A percentile compares a stretch with the other conserved stretches of the same genome.
These are phyloP conservation scores for Warburgia ugandensis DNA, from an alignment of 164 flowering plant genomes.

Conservation along the genomic window DNA sequence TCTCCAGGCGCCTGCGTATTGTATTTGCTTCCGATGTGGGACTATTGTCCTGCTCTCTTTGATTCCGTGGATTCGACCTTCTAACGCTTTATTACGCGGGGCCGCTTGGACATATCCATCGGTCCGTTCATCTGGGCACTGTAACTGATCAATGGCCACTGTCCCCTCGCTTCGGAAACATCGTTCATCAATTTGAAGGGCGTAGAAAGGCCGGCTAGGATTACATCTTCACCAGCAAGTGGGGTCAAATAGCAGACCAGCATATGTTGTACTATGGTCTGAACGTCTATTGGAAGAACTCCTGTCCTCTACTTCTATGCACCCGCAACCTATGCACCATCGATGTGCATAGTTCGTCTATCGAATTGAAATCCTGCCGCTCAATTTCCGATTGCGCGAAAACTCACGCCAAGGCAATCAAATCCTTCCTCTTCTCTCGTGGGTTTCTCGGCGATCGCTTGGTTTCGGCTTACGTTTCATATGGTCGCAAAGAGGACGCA, in stretches of 20 bases:
- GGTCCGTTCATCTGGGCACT: too few relatives aligned
- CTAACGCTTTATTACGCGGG: too few relatives aligned
- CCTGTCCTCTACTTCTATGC: not conserved
- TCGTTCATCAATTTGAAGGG: too few relatives aligned
- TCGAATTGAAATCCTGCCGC: not conserved
- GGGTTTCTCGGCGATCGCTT: conserved; percentile 6
- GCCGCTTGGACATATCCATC: too few relatives aligned
- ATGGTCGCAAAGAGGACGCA: not conserved
- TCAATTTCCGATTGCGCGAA: not conserved
- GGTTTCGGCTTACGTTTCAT: conserved; percentile 4
- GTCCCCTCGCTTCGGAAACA: too few relatives aligned
- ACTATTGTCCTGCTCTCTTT: not conserved
- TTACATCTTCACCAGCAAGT: too few relatives aligned
- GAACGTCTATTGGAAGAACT: not conserved
- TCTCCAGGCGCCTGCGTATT: not conserved
- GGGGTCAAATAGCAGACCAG: too few relatives aligned
- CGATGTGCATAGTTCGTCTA: not conserved
- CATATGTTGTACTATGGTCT: too few relatives aligned
- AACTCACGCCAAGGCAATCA: not conserved
- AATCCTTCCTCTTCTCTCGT: not conserved
- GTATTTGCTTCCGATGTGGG: not conserved
- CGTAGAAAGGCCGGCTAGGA: too few relatives aligned
- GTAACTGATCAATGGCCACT: too few relatives aligned
- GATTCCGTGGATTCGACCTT: too few relatives aligned
- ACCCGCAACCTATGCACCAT: not conserved